A percentile compares a stretch with the other conserved stretches of the same genome.
Evolutionary conservation across 225 moss, liverwort and hornwort genomes (phyloP).

Genomic region (Ulota crispa): DNA sequence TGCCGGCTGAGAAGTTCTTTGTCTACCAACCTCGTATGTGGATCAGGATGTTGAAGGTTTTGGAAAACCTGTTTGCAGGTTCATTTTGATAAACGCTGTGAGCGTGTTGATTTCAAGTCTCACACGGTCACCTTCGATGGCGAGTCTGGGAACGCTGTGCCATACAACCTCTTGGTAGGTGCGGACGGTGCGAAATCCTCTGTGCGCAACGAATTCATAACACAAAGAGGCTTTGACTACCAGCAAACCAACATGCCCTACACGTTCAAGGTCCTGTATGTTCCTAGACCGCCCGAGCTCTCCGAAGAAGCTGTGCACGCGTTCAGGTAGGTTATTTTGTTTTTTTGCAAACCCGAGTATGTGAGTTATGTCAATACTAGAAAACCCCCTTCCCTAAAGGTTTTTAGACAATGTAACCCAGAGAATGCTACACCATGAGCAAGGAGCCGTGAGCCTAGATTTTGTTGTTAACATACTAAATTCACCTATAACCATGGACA

Average conservation of each 20-base stretch:
- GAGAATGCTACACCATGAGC: too few relatives aligned
- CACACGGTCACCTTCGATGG: slow-evolving; percentile 38
- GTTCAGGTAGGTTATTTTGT: slow-evolving; percentile 32
- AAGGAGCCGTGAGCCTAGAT: too few relatives aligned
- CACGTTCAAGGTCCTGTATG: slow-evolving; percentile 54
- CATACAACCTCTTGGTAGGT: slow-evolving; percentile 54
- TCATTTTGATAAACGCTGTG: slow-evolving; percentile 45
- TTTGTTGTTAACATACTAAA: too few relatives aligned
- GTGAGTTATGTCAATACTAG: neutral
- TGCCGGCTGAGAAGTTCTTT: neutral
- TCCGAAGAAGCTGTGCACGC: slow-evolving; percentile 55
- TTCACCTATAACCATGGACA: too few relatives aligned
- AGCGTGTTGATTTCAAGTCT: slow-evolving; percentile 49
- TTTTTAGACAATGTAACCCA: neutral
- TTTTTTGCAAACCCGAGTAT: slow-evolving; percentile 3
- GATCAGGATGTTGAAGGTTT: neutral
- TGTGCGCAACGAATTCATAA: slow-evolving; percentile 50
- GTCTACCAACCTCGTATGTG: neutral
- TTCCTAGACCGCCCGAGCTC: slow-evolving; percentile 44
- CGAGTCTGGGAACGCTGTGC: slow-evolving; percentile 22
- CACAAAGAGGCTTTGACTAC: slow-evolving; percentile 58
- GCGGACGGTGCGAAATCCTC: slow-evolving; percentile 59
- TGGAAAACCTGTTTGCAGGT: slow-evolving; percentile 33
- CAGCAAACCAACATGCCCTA: slow-evolving; percentile 61
- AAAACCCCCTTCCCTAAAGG: neutral